Conservation (phyloP, 1,139 yeast genomes). For the Pichia sp. region DNA sequence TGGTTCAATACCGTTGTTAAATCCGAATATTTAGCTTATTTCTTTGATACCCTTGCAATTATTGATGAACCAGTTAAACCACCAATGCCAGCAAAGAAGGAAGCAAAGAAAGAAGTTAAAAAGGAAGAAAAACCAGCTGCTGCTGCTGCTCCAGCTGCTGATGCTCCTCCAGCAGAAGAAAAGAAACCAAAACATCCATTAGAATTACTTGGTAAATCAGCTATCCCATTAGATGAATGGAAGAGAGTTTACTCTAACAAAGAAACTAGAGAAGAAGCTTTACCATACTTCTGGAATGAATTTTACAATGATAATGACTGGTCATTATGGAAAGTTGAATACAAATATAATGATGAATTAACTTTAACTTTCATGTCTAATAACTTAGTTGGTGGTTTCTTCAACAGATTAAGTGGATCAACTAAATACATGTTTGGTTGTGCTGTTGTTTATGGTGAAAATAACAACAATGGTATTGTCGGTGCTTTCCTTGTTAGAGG, state of each 20-base stretch:
- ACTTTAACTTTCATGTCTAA: slow-evolving; percentile 97
- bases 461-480: slow-evolving; percentile 95
- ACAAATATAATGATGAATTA: slow-evolving; percentile 97
- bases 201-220: slow-evolving; percentile 69
- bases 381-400: slow-evolving; percentile 98
- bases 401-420: slow-evolving; percentile 89
- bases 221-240: slow-evolving; percentile 82
- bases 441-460: slow-evolving; percentile 94
- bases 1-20: slow-evolving; percentile 75
- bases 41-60: slow-evolving; percentile 46
- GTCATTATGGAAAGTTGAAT: slow-evolving; percentile 93
- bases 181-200: slow-evolving; percentile 90
- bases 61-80: slow-evolving; percentile 65
- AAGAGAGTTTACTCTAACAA: slow-evolving; percentile 96
- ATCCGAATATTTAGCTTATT: slow-evolving; percentile 47
- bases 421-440: slow-evolving; percentile 92
- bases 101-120: slow-evolving; percentile 32
- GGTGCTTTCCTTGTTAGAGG: slow-evolving; percentile 97
- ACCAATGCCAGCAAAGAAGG: slow-evolving; percentile 67
- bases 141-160: slow-evolving; percentile 36
- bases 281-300: slow-evolving; percentile 97
- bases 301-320: slow-evolving; percentile 88
- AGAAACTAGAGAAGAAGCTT: slow-evolving; percentile 90
- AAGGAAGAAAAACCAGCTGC: slow-evolving; percentile 33
- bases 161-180: slow-evolving; percentile 34